Percentiles rank a stretch among this genome's conserved stretches.
Evolutionary conservation across 768 basidiomycete genomes (phyloP).

Genomic region (Pisolithus marmoratus): DNA sequence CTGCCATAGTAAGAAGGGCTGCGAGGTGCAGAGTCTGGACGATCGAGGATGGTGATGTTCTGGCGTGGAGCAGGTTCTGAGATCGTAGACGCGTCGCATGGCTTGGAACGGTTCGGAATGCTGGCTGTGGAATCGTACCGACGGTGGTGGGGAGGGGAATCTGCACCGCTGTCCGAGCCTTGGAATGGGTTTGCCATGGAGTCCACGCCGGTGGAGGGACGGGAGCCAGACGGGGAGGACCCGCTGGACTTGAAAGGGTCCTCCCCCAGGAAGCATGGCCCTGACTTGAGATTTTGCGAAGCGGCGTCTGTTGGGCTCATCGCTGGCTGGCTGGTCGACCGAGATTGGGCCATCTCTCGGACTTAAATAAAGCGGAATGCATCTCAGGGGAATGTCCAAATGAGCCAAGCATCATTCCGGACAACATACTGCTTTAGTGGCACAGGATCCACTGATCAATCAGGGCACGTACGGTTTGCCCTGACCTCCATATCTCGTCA

Average conservation of each 20-base stretch:
- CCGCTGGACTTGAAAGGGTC: conserved; percentile 3
- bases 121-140: conserved; percentile 2
- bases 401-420: too few relatives aligned
- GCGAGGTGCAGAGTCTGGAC: conserved; percentile 40
- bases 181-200: conserved; percentile 37
- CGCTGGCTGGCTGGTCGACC: too few relatives aligned
- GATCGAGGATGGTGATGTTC: conserved; percentile 33
- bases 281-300: not conserved
- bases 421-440: too few relatives aligned
- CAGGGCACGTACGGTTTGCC: too few relatives aligned
- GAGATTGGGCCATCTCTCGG: too few relatives aligned
- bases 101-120: not conserved
- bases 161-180: too few relatives aligned
- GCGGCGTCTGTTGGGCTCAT: too few relatives aligned
- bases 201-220: conserved; percentile 22
- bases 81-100: conserved; percentile 27
- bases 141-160: not conserved
- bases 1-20: conserved; percentile 31
- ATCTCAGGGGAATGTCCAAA: too few relatives aligned
- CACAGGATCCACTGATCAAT: too few relatives aligned
- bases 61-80: conserved; percentile 28
- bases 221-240: conserved; percentile 6
- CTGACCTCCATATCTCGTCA: too few relatives aligned
- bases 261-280: conserved; percentile 9
- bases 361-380: too few relatives aligned